A percentile compares a stretch with the other conserved stretches of the same genome.
Conservation (phyloP, 352 stramenopile species). For the Phytopythium kandeliae region DNA sequence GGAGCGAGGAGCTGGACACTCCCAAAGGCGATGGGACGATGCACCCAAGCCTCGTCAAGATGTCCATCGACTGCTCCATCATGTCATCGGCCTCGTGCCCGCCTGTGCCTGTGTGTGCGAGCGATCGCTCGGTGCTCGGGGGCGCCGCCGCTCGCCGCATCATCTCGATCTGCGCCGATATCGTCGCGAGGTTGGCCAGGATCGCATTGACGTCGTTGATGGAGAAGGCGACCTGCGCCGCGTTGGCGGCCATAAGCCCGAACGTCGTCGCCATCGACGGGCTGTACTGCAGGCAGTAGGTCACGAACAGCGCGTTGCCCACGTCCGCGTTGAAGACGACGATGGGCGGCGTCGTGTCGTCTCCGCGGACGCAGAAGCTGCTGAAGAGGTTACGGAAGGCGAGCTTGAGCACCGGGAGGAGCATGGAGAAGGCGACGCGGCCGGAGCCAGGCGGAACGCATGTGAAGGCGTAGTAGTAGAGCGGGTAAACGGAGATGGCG, state of each 20-base stretch:
- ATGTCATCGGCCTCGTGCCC: neutral
- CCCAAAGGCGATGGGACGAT: too few relatives aligned
- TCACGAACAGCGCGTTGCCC: slow-evolving; percentile 22
- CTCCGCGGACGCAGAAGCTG: slow-evolving; percentile 7
- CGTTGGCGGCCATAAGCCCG: slow-evolving; percentile 18
- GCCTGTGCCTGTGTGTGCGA: neutral
- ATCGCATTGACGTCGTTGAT: neutral
- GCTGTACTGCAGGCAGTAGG: slow-evolving; percentile 21
- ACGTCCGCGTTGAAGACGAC: slow-evolving; percentile 27
- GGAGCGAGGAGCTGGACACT: too few relatives aligned
- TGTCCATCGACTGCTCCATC: neutral
- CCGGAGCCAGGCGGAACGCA: neutral
- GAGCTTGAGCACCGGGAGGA: neutral
- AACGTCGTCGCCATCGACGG: slow-evolving; percentile 12
- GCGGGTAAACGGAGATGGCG: slow-evolving; percentile 12
- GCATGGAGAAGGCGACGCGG: neutral
- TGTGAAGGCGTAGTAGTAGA: slow-evolving; percentile 13
- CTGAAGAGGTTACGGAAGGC: slow-evolving; percentile 1
- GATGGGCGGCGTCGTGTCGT: slow-evolving; percentile 11
- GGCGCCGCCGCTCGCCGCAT: too few relatives aligned
- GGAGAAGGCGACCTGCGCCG: slow-evolving; percentile 8
- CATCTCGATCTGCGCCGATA: neutral
- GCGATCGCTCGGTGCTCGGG: neutral
- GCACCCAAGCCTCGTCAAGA: neutral
- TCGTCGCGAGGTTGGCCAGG: neutral